Conservation (phyloP, 306 rosid species). For the Vicia faba region DNA sequence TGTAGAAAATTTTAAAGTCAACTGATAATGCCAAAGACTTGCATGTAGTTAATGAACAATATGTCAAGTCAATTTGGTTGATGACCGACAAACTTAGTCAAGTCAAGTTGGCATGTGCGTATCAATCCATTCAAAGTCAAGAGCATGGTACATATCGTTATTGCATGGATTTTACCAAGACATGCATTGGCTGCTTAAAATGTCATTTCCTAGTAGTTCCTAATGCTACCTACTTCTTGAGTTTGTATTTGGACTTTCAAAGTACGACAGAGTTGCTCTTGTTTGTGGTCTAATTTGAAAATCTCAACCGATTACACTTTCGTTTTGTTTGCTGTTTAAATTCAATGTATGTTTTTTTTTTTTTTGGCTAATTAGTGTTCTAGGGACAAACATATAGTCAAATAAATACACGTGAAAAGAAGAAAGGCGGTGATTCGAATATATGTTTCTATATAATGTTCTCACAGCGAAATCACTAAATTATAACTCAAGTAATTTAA, state of each 20-base stretch:
- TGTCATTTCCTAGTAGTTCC: background rate
- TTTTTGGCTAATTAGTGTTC: too few species aligned
- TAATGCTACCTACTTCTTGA: background rate
- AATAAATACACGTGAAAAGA: too few species aligned
- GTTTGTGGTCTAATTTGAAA: background rate
- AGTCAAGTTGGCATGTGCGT: constrained; percentile 39
- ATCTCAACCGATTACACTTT: too few species aligned
- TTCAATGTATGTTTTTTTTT: too few species aligned
- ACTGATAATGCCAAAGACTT: constrained; percentile 14
- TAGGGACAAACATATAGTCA: too few species aligned
- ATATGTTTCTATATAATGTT: too few species aligned
- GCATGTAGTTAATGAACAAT: background rate
- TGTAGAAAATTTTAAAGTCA: constrained; percentile 24
- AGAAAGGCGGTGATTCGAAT: too few species aligned
- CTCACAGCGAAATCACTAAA: too few species aligned
- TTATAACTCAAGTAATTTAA: too few species aligned
- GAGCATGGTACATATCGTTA: constrained; percentile 17
- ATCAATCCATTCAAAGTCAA: constrained; percentile 13
- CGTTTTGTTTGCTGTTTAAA: too few species aligned
- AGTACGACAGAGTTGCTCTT: background rate
- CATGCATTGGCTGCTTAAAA: constrained; percentile 11
- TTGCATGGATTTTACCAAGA: constrained; percentile 16
- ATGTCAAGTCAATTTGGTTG: constrained; percentile 40
- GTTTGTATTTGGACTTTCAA: background rate
- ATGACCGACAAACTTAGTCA: constrained; percentile 4